Base-by-base conservation (phyloP, 2,329 filamentous ascomycete species). In the Calonectria multiphialidica region DNA sequence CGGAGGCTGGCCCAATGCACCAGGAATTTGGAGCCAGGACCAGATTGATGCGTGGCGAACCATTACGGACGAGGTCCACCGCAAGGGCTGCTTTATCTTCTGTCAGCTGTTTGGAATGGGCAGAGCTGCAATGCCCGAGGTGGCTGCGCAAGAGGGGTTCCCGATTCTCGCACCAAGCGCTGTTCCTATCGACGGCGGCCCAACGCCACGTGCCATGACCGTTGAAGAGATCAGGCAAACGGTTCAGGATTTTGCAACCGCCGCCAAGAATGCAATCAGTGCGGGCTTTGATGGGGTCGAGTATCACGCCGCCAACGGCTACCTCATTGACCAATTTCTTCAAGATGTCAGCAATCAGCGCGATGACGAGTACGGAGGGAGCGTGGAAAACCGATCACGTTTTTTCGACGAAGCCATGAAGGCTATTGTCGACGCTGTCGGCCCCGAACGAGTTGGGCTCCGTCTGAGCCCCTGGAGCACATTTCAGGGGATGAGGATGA, bases 201-300 rank as follows among this genome's bases (percentile, higher is more conserved):
- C 83, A 0, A 87, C 88, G 0, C 93, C 93, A 1, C 89, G 88
- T 65, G 90, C 88, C 5, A 90, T 96, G 89, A 92, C 90, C 0
- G 82, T 88, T 15, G 82, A 87, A 0, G 93, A 95, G 30, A 95
- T 96, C 64, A 84, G 91, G 59, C 81, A 87, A 1, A 86, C 92
- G 72, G 91, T 93, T 74, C 79, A 82, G 0, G 89, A 89, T 0
- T 95, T 88, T 80, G 88, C 86, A 0, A 85, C 83, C 0, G 88
- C 89, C 0, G 83, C 88, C 0, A 85, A 86, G 74, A 86, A 90
- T 12, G 89, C 93, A 0, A 81, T 94, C 0, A 84, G 86, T 0
- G 91, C 90, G 0, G 94, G 94, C 0, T 93, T 93, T 37, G 94
- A 96, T 76, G 91, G 90, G 0, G 89, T 96, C 55, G 94, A 96